Conservation (phyloP, 305 asterid species). For the Withania somnifera region DNA sequence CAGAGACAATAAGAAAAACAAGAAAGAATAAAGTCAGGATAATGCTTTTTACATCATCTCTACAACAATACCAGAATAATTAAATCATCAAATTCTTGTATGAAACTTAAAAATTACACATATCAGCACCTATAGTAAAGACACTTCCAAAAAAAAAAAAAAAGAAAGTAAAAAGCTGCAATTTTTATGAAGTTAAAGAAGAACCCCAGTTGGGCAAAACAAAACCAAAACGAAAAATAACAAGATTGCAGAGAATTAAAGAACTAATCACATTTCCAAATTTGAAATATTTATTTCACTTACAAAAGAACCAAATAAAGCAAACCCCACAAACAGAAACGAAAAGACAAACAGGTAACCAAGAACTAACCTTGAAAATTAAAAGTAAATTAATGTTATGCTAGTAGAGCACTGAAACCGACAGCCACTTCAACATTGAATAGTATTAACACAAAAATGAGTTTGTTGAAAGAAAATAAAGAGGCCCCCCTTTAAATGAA, state of each 20-base stretch:
- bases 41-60: constrained; percentile 16
- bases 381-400: background rate
- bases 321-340: background rate
- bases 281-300: constrained; percentile 1
- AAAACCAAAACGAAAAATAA: background rate
- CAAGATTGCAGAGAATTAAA: constrained; percentile 3
- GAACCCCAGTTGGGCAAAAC: background rate
- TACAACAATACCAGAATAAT: constrained; percentile 9
- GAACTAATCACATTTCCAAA: constrained; percentile 17
- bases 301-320: constrained; percentile 15
- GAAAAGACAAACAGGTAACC: background rate
- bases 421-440: background rate
- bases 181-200: background rate
- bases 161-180: constrained; percentile 19
- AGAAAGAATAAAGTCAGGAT: constrained; percentile 15
- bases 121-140: constrained; percentile 10
- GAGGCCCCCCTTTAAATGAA: background rate
- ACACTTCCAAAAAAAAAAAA: constrained; percentile 10
- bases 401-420: background rate
- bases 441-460: background rate
- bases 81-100: constrained; percentile 8
- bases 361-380: background rate
- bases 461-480: background rate
- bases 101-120: constrained; percentile 21
- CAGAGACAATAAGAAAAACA: constrained; percentile 4